phyloP scores from a whole-genome alignment of 2,329 filamentous ascomycete species.

The Sporothrix euskadiensis region DNA sequence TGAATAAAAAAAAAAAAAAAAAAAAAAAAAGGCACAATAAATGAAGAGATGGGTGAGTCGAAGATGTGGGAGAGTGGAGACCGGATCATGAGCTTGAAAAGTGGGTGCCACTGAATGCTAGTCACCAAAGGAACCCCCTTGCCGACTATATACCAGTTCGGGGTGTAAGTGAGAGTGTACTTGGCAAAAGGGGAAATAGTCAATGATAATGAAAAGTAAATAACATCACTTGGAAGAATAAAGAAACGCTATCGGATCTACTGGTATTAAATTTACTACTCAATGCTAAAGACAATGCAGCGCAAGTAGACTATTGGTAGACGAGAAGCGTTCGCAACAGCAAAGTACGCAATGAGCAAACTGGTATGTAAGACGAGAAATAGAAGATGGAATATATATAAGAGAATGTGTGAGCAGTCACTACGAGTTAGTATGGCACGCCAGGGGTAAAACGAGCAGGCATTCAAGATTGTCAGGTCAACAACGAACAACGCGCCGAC shows the following conservation, averaged over 20 bases:
- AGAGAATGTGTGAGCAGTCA: neutral
- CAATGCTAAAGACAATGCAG: neutral
- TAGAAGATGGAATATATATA: slow-evolving; percentile 4
- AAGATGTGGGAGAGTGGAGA: neutral
- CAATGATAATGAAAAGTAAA: neutral
- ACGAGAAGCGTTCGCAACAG: neutral
- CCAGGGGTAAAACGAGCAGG: neutral
- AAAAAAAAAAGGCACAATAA: neutral
- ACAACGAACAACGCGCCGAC: neutral
- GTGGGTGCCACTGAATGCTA: neutral
- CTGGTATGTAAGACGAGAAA: neutral
- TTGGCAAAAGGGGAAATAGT: neutral
- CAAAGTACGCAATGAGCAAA: neutral
- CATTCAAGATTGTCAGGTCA: neutral
- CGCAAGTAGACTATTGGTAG: neutral
- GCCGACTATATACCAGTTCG: slow-evolving; percentile 6
- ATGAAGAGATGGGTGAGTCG: neutral
- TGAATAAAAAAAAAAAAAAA: too few relatives aligned
- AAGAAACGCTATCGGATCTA: neutral
- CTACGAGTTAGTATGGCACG: neutral
- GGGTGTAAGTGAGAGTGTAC: neutral
- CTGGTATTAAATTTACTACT: slow-evolving; percentile 15
- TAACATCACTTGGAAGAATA: neutral
- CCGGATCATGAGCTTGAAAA: neutral
- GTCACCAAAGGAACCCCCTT: neutral